phyloP scores from a whole-genome alignment of 306 rosid genomes.

The Cotoneaster glaucophyllus region DNA sequence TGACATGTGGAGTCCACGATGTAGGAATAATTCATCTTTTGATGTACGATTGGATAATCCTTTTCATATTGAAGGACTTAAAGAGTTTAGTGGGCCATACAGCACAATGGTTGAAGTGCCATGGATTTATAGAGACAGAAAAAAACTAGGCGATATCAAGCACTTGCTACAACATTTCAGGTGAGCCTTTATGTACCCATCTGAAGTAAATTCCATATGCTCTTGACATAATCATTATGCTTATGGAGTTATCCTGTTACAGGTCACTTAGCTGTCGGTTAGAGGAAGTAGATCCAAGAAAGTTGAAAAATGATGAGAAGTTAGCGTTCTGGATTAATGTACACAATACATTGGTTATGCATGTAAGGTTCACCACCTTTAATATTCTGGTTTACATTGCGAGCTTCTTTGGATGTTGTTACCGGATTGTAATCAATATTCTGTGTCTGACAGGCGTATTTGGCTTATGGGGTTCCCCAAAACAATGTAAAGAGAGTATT shows the following conservation, averaged over 20 bases:
- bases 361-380: constrained; percentile 44
- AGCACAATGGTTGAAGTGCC: constrained; percentile 97
- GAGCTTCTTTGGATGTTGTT: constrained; percentile 10
- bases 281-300: constrained; percentile 74
- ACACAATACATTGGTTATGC: constrained; percentile 97
- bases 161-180: constrained; percentile 82
- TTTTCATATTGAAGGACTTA: constrained; percentile 79
- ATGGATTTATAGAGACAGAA: constrained; percentile 73
- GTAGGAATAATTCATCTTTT: constrained; percentile 63
- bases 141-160: constrained; percentile 58
- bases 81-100: constrained; percentile 95
- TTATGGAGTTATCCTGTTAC: constrained; percentile 22
- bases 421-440: constrained; percentile 9
- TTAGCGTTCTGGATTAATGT: constrained; percentile 95
- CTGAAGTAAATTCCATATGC: neutral
- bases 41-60: constrained; percentile 81
- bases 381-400: neutral
- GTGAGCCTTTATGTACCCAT: constrained; percentile 28
- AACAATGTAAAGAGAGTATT: constrained; percentile 71
- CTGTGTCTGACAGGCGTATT: constrained; percentile 61
- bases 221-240: constrained; percentile 6
- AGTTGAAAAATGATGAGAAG: constrained; percentile 79
- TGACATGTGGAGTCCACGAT: constrained; percentile 80
- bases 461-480: constrained; percentile 95
- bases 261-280: constrained; percentile 69